These are phyloP conservation scores for Diaporthe longicolla DNA, from an alignment of 2,329 filamentous ascomycete genomes.

Conservation along the genomic window DNA sequence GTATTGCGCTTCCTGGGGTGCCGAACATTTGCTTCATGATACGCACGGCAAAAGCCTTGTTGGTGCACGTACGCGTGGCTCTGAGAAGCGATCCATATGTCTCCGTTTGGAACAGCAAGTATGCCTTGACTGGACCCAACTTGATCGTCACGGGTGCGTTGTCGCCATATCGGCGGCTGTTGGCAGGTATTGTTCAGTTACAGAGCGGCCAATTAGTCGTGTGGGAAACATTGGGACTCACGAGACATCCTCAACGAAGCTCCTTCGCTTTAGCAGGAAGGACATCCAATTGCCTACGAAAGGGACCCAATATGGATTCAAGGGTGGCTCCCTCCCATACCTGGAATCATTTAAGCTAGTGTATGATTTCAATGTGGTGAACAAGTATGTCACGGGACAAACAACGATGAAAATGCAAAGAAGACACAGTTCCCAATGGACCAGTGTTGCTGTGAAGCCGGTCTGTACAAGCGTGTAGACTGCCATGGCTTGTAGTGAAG, in stretches of 20 bases:
- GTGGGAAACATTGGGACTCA: neutral
- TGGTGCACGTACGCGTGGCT: neutral
- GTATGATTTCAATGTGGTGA: neutral
- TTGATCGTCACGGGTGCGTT: neutral
- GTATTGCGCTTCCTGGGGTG: neutral
- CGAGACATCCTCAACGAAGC: neutral
- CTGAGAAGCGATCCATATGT: neutral
- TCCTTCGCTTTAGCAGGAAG: neutral
- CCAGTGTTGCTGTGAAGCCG: neutral
- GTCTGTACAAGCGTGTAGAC: neutral
- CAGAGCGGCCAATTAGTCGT: too few relatives aligned
- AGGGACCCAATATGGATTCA: neutral
- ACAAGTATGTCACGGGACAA: neutral
- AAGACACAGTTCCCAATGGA: neutral
- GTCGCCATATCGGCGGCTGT: neutral
- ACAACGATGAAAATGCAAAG: neutral
- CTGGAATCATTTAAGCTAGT: neutral
- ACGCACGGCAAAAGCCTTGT: neutral
- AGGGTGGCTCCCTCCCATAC: neutral
- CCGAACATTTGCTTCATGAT: conserved; percentile 11
- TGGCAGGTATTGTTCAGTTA: neutral
- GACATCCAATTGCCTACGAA: neutral
- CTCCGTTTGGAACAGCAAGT: neutral
- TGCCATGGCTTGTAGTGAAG: neutral
- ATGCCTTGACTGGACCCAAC: conserved; percentile 1